Conservation (phyloP, 192 early-diverging fungal species). For the Coemansia sp. region DNA sequence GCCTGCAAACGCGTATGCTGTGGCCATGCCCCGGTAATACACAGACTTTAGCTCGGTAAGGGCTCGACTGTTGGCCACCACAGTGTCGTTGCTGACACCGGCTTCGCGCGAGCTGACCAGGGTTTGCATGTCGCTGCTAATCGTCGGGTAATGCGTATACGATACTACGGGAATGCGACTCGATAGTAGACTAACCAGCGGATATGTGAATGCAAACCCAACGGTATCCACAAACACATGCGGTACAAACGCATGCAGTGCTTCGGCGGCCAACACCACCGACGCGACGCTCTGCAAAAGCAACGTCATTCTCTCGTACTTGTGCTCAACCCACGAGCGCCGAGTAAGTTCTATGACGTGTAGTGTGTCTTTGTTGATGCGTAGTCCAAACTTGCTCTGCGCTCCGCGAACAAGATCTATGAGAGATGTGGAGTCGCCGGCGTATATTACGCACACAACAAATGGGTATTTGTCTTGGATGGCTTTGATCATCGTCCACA, state of each 20-base stretch:
- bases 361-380: slow-evolving; percentile 57
- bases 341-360: slow-evolving; percentile 64
- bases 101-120: slow-evolving; percentile 64
- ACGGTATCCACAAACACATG: slow-evolving; percentile 90
- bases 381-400: slow-evolving; percentile 68
- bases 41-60: slow-evolving; percentile 26
- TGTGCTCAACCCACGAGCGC: slow-evolving; percentile 67
- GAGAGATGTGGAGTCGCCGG: slow-evolving; percentile 63
- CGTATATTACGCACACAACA: slow-evolving; percentile 76
- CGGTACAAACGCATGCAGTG: slow-evolving; percentile 63
- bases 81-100: slow-evolving; percentile 65
- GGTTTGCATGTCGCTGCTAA: slow-evolving; percentile 88
- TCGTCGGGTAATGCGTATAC: slow-evolving; percentile 96
- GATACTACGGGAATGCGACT: slow-evolving; percentile 64
- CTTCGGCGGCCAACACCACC: slow-evolving; percentile 71
- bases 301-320: slow-evolving; percentile 80
- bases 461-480: slow-evolving; percentile 72
- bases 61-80: slow-evolving; percentile 59
- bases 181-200: slow-evolving; percentile 65
- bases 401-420: slow-evolving; percentile 58
- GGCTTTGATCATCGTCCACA: slow-evolving; percentile 86
- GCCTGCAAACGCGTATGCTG: slow-evolving; percentile 75
- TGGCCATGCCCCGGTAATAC: slow-evolving; percentile 83
- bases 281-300: slow-evolving; percentile 86
- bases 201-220: slow-evolving; percentile 95